Evolutionary conservation across 179 eudicot species (phyloP).

Genomic region (Camellia oleifera): DNA sequence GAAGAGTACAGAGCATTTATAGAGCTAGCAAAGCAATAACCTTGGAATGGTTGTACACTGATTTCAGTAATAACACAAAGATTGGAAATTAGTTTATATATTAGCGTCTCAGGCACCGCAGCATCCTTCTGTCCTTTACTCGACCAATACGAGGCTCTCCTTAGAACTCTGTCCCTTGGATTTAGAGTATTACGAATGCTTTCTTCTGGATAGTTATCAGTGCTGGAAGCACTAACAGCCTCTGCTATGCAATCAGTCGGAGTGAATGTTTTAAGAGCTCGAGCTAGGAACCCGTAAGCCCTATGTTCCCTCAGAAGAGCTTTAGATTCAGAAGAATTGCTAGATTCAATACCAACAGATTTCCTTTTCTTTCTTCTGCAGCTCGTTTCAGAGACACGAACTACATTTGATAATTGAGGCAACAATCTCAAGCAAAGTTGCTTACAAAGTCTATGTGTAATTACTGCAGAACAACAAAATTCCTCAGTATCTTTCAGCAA

Average conservation of each 20-base stretch:
- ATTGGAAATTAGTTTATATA: slow-evolving; percentile 54
- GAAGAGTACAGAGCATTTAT: not conserved
- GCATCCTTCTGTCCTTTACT: slow-evolving; percentile 72
- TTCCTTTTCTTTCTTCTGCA: slow-evolving; percentile 18
- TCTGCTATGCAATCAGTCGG: slow-evolving; percentile 47
- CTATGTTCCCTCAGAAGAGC: slow-evolving; percentile 49
- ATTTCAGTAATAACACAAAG: slow-evolving; percentile 67
- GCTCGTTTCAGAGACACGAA: slow-evolving; percentile 28
- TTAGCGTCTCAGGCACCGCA: slow-evolving; percentile 61
- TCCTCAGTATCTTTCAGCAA: not conserved
- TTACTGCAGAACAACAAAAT: slow-evolving; percentile 45
- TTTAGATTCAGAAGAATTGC: slow-evolving; percentile 42
- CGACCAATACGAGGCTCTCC: slow-evolving; percentile 80
- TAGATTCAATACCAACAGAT: slow-evolving; percentile 34
- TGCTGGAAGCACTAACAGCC: slow-evolving; percentile 82
- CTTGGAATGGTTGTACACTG: slow-evolving; percentile 65
- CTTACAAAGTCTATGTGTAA: slow-evolving; percentile 59
- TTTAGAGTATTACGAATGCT: slow-evolving; percentile 64
- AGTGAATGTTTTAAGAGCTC: slow-evolving; percentile 34
- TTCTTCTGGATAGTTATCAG: slow-evolving; percentile 77
- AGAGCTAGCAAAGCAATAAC: slow-evolving; percentile 25
- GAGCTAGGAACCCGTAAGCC: slow-evolving; percentile 52
- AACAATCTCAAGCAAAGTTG: slow-evolving; percentile 53
- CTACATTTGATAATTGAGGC: slow-evolving; percentile 57
- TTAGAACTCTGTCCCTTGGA: slow-evolving; percentile 48